Percentiles rank a stretch among this genome's conserved stretches.
Evolutionary conservation across 1,284 basidiomycete species (phyloP).

Genomic region (Marasmius tenuissimus): DNA sequence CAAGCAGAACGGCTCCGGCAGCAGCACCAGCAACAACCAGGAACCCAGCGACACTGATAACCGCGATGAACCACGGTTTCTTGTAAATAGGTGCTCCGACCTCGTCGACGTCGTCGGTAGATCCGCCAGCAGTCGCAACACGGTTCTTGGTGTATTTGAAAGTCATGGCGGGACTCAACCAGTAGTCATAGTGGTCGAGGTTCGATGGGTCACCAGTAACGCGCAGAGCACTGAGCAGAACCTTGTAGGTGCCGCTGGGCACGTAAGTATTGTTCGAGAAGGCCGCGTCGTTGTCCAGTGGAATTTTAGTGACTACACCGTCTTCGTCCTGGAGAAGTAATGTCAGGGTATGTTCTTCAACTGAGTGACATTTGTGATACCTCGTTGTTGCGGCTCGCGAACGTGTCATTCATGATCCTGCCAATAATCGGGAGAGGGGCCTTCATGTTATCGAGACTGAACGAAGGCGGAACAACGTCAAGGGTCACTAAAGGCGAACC

Average conservation of each 20-base stretch:
- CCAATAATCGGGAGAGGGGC: neutral
- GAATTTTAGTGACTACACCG: neutral
- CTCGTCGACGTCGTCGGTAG: too few species aligned
- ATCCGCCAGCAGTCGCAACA: too few species aligned
- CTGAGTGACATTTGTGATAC: neutral
- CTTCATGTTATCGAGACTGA: neutral
- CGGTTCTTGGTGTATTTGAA: too few species aligned
- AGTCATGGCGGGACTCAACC: too few species aligned
- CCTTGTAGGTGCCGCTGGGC: neutral
- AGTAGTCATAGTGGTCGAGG: neutral
- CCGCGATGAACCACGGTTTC: too few species aligned
- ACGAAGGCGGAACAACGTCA: neutral
- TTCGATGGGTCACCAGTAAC: neutral
- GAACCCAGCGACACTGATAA: too few species aligned
- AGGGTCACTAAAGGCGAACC: neutral
- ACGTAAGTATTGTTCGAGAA: neutral
- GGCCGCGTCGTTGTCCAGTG: neutral
- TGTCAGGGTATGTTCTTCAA: neutral
- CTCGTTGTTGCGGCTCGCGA: neutral
- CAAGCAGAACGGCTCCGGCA: too few species aligned
- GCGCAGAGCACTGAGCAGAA: neutral
- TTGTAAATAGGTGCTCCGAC: too few species aligned
- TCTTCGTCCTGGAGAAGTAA: neutral
- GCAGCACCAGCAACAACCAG: too few species aligned
- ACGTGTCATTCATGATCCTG: neutral